Conservation (phyloP, 768 basidiomycete genomes). For the Polyporus arcularius region DNA sequence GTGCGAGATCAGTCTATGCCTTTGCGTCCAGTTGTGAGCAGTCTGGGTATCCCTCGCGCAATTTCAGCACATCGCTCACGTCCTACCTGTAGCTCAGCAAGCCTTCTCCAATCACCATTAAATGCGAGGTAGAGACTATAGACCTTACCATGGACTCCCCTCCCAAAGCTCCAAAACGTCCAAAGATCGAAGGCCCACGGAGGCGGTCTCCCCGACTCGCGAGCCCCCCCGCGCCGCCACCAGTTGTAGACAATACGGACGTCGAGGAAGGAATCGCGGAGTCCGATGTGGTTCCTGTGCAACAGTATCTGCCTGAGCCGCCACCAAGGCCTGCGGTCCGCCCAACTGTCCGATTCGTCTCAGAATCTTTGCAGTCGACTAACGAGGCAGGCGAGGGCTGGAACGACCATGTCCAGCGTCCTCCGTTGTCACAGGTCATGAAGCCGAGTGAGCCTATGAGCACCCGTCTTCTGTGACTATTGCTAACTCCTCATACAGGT, state of each 20-base stretch:
- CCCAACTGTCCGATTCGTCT: not conserved
- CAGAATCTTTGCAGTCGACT: not conserved
- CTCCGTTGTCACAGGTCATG: not conserved
- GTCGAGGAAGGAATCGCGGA: not conserved
- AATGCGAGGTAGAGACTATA: conserved; percentile 35
- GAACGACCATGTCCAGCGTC: not conserved
- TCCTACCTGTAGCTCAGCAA: not conserved
- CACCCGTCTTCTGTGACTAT: not conserved
- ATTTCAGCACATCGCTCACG: not conserved
- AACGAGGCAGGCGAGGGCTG: not conserved
- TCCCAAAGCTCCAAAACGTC: not conserved
- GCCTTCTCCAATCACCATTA: not conserved
- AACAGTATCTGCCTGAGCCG: not conserved
- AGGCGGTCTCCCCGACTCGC: not conserved
- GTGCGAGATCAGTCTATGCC: too few species aligned
- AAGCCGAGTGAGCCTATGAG: not conserved
- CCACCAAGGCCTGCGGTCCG: not conserved
- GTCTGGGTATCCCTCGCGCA: too few species aligned
- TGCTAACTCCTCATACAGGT: not conserved
- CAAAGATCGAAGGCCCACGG: not conserved
- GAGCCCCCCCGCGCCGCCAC: too few species aligned
- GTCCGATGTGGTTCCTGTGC: not conserved
- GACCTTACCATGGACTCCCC: conserved; percentile 45
- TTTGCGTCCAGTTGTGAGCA: too few species aligned
- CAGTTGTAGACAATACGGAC: not conserved